Percentiles rank a stretch among this genome's conserved stretches.
phyloP scores from a whole-genome alignment of 2,329 filamentous ascomycete genomes.

The Colletotrichum chlorophyti region DNA sequence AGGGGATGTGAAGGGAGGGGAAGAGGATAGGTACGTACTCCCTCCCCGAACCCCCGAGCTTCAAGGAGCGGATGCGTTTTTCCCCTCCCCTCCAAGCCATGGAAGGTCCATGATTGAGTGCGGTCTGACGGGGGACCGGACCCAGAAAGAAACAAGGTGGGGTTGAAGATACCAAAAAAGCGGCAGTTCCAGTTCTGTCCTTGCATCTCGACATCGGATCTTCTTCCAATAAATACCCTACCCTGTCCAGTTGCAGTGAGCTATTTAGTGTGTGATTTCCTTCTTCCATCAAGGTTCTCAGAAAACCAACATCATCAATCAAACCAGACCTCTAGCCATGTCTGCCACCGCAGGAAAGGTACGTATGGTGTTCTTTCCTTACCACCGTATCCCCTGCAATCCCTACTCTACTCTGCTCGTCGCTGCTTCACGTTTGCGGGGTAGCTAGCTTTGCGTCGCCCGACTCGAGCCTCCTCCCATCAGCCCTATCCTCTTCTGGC shows the following conservation, averaged over 20 bases:
- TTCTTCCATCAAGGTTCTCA: constrained; percentile 31
- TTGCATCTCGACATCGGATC: constrained; percentile 3
- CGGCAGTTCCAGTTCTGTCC: constrained; percentile 20
- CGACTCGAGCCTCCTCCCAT: background rate
- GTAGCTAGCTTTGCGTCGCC: constrained; percentile 11
- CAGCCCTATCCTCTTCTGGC: too few species aligned
- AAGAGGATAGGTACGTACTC: background rate
- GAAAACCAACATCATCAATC: constrained; percentile 6
- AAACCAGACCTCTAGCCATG: constrained; percentile 17
- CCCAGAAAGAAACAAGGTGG: constrained; percentile 18
- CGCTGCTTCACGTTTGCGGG: constrained; percentile 22
- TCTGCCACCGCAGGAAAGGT: constrained; percentile 32
- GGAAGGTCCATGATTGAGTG: too few species aligned
- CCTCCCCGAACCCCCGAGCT: constrained; percentile 27
- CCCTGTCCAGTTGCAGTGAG: constrained; percentile 19
- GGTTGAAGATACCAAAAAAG: constrained; percentile 16
- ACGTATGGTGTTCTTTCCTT: constrained; percentile 4
- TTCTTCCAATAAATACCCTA: constrained; percentile 26
- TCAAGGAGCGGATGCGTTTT: background rate
- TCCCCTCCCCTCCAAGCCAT: too few species aligned
- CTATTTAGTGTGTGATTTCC: constrained; percentile 17
- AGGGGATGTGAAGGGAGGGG: too few species aligned
- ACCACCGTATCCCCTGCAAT: background rate
- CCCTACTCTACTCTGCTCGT: background rate
- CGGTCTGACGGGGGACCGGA: too few species aligned